Conservation (phyloP, 805 yeast species). For the Naumovozyma dairenensis region DNA sequence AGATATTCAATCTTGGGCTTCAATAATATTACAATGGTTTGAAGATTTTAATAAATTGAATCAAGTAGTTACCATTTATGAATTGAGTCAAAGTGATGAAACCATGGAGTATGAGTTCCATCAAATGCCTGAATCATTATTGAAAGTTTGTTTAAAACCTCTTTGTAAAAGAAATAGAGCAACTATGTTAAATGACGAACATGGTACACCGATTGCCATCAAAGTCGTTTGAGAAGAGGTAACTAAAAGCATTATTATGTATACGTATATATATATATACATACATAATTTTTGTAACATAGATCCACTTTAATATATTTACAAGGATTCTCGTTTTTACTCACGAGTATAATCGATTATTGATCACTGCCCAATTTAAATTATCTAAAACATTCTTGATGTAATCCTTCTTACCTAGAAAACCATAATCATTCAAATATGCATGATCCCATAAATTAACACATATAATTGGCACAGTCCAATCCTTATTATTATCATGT, state of each 20-base stretch:
- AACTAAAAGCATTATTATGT: too few species aligned
- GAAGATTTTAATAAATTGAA: slow-evolving; percentile 72
- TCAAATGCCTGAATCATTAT: slow-evolving; percentile 47
- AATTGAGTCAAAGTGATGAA: slow-evolving; percentile 57
- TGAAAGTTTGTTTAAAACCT: slow-evolving; percentile 45
- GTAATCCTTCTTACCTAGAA: slow-evolving; percentile 59
- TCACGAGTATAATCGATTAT: slow-evolving; percentile 31
- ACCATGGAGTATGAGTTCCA: slow-evolving; percentile 47
- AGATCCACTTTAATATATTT: background rate
- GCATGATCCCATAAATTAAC: slow-evolving; percentile 85
- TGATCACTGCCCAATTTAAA: slow-evolving; percentile 75
- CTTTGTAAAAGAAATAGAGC: slow-evolving; percentile 65
- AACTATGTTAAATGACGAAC: slow-evolving; percentile 57
- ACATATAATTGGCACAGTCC: slow-evolving; percentile 54
- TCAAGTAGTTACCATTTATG: slow-evolving; percentile 72
- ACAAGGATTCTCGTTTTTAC: slow-evolving; percentile 1
- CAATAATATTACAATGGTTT: slow-evolving; percentile 55
- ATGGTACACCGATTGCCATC: slow-evolving; percentile 63
- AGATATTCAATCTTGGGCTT: slow-evolving; percentile 58
- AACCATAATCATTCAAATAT: slow-evolving; percentile 77
- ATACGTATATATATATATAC: slow-evolving; percentile 4
- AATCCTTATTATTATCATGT: slow-evolving; percentile 37
- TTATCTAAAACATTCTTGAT: slow-evolving; percentile 67
- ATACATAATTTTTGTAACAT: slow-evolving; percentile 5
- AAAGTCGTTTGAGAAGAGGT: slow-evolving; percentile 43